Percentiles rank a stretch among this genome's conserved stretches.
These are phyloP conservation scores for Globisporangium spiculum DNA, from an alignment of 352 stramenopile species.

Conservation along the genomic window DNA sequence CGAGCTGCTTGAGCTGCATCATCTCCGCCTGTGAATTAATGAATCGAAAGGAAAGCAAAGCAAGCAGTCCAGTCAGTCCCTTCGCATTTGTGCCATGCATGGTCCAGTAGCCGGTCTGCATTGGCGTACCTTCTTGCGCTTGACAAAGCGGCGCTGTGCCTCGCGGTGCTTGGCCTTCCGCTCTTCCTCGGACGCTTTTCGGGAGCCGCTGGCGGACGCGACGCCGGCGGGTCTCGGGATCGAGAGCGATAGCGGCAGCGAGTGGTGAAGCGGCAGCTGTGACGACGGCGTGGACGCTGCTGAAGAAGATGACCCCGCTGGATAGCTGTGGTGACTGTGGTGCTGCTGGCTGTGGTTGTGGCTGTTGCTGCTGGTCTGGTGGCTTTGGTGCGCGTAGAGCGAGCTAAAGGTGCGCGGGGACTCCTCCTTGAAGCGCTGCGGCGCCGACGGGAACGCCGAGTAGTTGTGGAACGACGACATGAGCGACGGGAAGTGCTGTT, in stretches of 20 bases:
- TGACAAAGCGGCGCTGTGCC: constrained; percentile 45
- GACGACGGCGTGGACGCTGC: neutral
- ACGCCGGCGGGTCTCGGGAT: constrained; percentile 10
- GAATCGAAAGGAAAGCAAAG: neutral
- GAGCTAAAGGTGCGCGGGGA: constrained; percentile 19
- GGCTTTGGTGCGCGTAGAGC: constrained; percentile 12
- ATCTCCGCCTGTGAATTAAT: constrained; percentile 16
- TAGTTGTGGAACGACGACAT: constrained; percentile 19
- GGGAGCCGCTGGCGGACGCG: neutral
- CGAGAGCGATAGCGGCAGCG: constrained; percentile 16
- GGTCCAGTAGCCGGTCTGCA: too few species aligned
- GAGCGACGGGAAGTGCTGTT: constrained; percentile 21
- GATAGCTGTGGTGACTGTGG: neutral
- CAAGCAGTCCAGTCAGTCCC: neutral
- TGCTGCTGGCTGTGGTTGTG: neutral
- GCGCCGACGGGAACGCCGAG: constrained; percentile 11
- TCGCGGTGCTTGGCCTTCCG: constrained; percentile 53
- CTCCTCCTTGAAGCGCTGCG: constrained; percentile 21
- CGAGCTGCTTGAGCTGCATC: constrained; percentile 23
- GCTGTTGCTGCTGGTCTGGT: neutral
- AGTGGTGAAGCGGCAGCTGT: constrained; percentile 16
- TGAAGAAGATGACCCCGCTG: neutral
- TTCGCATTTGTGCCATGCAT: neutral
- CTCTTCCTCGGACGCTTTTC: constrained; percentile 40
- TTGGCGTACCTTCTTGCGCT: constrained; percentile 45